These are phyloP conservation scores for Cordyceps farinosa DNA, from an alignment of 2,329 filamentous ascomycete species.

Conservation along the genomic window DNA sequence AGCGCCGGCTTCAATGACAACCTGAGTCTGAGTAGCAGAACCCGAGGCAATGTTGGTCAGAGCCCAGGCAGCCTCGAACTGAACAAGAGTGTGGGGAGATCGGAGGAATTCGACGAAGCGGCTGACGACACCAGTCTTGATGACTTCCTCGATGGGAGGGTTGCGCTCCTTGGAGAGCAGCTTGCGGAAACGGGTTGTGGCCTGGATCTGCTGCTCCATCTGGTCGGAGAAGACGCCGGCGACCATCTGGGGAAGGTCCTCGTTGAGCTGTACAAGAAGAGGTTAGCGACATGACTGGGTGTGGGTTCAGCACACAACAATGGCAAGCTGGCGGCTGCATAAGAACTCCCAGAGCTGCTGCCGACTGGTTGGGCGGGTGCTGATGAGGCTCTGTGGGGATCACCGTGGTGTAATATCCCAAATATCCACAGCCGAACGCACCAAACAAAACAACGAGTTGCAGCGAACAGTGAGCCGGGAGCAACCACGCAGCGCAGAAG, in stretches of 20 bases:
- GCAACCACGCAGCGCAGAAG: background rate
- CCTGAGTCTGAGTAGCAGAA: slow-evolving; percentile 94
- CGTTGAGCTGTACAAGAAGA: slow-evolving; percentile 66
- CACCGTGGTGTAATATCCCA: slow-evolving; percentile 1
- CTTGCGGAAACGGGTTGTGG: slow-evolving; percentile 98
- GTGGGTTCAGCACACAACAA: background rate
- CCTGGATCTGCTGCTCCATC: slow-evolving; percentile 95
- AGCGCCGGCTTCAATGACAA: slow-evolving; percentile 96
- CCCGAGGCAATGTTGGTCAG: slow-evolving; percentile 98
- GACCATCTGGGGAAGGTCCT: slow-evolving; percentile 98
- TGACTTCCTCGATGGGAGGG: slow-evolving; percentile 97
- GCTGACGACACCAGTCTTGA: slow-evolving; percentile 96
- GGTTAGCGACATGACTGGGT: background rate
- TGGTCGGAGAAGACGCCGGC: slow-evolving; percentile 97
- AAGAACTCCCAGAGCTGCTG: background rate
- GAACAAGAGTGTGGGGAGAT: slow-evolving; percentile 94
- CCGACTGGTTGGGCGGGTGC: background rate
- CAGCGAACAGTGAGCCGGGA: slow-evolving; percentile 11
- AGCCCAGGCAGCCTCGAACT: slow-evolving; percentile 98
- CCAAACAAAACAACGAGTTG: slow-evolving; percentile 17
- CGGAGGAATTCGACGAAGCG: slow-evolving; percentile 98
- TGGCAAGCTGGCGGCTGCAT: background rate
- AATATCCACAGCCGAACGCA: slow-evolving; percentile 11
- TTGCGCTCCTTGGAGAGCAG: slow-evolving; percentile 98
- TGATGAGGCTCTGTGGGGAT: slow-evolving; percentile 11